A percentile compares a stretch with the other conserved stretches of the same genome.
Conservation (phyloP, 2,329 filamentous ascomycete genomes). For the Arachnomyces sp. region DNA sequence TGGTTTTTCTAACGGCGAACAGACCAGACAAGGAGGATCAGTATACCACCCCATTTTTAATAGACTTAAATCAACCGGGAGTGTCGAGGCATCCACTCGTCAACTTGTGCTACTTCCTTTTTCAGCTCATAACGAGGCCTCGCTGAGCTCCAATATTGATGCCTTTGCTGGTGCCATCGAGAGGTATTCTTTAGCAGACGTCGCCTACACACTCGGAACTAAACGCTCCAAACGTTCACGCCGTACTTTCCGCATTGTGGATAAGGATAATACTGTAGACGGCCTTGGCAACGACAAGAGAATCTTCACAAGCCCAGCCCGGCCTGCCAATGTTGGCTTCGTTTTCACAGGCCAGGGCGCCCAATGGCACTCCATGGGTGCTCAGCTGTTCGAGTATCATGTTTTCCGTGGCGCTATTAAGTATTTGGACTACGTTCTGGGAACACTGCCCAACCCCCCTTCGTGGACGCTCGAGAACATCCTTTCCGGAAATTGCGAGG, state of each 20-base stretch:
- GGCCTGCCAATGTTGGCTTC: slow-evolving; percentile 4
- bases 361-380: slow-evolving; percentile 7
- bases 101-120: slow-evolving; percentile 16
- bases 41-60: background rate
- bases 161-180: slow-evolving; percentile 1
- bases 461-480: slow-evolving; percentile 3
- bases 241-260: slow-evolving; percentile 1
- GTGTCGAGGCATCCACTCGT: slow-evolving; percentile 9
- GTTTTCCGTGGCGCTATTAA: slow-evolving; percentile 14
- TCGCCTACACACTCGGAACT: background rate
- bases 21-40: too few species aligned
- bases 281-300: too few species aligned
- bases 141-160: slow-evolving; percentile 13
- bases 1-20: too few species aligned
- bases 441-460: slow-evolving; percentile 1
- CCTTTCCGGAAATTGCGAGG: background rate
- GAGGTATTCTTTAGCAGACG: background rate
- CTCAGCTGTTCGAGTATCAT: slow-evolving; percentile 13
- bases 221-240: slow-evolving; percentile 1
- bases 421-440: slow-evolving; percentile 6
- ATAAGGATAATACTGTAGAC: too few species aligned
- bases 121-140: slow-evolving; percentile 14
- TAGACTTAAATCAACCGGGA: background rate
- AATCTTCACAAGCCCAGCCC: too few species aligned
- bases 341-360: slow-evolving; percentile 12